Evolutionary conservation across 2,329 filamentous ascomycete genomes (phyloP).

Genomic region (Botrytis byssoidea): DNA sequence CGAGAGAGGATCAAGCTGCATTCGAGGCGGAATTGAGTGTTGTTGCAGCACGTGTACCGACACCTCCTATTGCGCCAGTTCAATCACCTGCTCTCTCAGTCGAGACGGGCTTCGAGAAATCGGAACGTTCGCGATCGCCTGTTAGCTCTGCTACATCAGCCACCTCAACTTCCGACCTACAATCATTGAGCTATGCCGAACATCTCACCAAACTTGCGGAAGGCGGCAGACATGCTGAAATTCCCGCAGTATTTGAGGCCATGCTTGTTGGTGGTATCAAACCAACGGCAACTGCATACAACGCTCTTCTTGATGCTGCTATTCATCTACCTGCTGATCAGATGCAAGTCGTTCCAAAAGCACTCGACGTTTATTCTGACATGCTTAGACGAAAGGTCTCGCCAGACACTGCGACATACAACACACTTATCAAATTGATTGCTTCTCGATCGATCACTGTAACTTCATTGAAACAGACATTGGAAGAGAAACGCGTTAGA

Average conservation of each 20-base stretch:
- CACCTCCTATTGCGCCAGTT: conserved; percentile 30
- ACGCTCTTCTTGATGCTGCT: conserved; percentile 80
- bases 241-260: conserved; percentile 85
- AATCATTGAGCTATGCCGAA: conserved; percentile 70
- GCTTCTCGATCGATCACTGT: conserved; percentile 79
- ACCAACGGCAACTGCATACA: conserved; percentile 86
- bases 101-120: conserved; percentile 44
- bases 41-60: conserved; percentile 36
- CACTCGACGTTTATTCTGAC: conserved; percentile 91
- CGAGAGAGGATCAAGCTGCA: conserved; percentile 47
- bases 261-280: conserved; percentile 81
- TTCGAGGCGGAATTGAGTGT: conserved; percentile 38
- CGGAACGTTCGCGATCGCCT: conserved; percentile 41
- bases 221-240: conserved; percentile 75
- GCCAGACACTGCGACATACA: conserved; percentile 83
- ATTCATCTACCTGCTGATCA: conserved; percentile 77
- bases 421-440: conserved; percentile 80
- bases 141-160: conserved; percentile 58
- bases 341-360: conserved; percentile 84
- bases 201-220: conserved; percentile 74
- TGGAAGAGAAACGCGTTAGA: conserved; percentile 80
- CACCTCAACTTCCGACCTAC: conserved; percentile 52
- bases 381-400: conserved; percentile 85
- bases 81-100: conserved; percentile 35
- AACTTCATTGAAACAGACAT: conserved; percentile 64